Evolutionary conservation across 1,284 basidiomycete genomes (phyloP), one percentile per base, ranked within the genome.

Genomic region (Ceratobasidium papillatum): DNA sequence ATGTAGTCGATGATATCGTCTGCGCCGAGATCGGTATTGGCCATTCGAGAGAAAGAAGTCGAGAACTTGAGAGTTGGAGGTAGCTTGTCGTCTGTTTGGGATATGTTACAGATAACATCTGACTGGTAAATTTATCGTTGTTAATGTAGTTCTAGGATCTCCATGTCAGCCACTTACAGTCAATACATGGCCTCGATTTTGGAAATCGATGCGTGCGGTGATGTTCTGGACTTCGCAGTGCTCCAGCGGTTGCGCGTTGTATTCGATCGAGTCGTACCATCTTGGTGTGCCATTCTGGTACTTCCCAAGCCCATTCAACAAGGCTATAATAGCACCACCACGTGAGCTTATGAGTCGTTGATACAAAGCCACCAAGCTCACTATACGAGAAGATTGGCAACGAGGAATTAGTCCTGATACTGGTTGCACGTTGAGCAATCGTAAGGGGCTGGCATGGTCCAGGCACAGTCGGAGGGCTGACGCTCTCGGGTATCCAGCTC

Each of bases 1-100:
- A 73, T 73, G n/a, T 73, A 73, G 25, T 73, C 61, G n/a, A 73
- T 19, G 19, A 73, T 63, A 27, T 73, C 71, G 51, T 73, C 71
- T 52, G 41, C 27, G 17, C 71, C 71, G n/a, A 73, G 61, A 43
- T 73, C 71, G 1, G 71, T 73, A n/a, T 73, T 73, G 47, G 71
- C 71, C 71, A 73, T 73, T 32, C 71, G 49, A 7, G 71, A 73
- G 34, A 73, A 73, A 2, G 47, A 63, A n/a, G 71, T 73, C 17
- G 71, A 73, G 36, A 73, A 58, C 27, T 73, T 73, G 4, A 73
- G 34, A 19, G 45, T 30, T 0, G 59, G 58, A 27, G 71, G 71
- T 1, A 25, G 52, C 4, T 73, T 25, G 25, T 12, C 22, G 49
- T 56, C 32, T 9, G 27, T 52, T 19, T 30, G 30, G 5, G 19